Evolutionary conservation across 1,139 yeast genomes (phyloP), one percentile per base, ranked within the genome.

Genomic region (Kodamaea alishanica): DNA sequence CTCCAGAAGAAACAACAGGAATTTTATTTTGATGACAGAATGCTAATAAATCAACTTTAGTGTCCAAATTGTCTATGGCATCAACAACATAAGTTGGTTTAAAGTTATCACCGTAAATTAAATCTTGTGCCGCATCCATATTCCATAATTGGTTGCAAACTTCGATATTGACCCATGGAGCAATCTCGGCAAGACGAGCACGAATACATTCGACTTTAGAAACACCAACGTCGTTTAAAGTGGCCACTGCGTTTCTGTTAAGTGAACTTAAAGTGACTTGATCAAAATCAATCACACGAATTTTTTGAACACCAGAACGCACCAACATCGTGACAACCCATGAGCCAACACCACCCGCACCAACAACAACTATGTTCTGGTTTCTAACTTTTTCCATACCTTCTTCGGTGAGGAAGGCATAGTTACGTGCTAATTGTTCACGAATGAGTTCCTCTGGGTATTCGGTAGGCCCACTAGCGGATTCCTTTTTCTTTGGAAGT

Each of bases 271-370:
- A 70, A 1, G 96, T 82, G 28, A 92, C 97, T 63, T 92, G 98
- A 62, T 92, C 98, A 58, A 92, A 92, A 63, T 92, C 98, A 44
- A 92, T 81, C 45, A 92, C 74, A 51, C 90, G 75, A 39, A 92
- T 63, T 42, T 77, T 75, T 10, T 84, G 82, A 27, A 90, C 84
- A 8, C 98, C 98, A 6, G 96, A 85, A 52, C 98, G 78, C 1
- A 86, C 86, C 43, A 92, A 72, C 88, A 94, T 88, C 2, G 96
- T 84, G 6, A 89, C 84, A 8, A 84, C 96, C 94, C 96, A 90
- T 0, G 97, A 89, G 2, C 98, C 98, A 27, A 92, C 98, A 34
- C 98, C 98, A 38, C 98, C 98, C 7, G 92, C 95, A 24, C 98
- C 98, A n/a, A 92, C 96, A 11, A 92, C 85, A 3, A 88, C 84